Base-by-base conservation (phyloP, 2,329 filamentous ascomycete species). In the Aspergillus spinulosporus region DNA sequence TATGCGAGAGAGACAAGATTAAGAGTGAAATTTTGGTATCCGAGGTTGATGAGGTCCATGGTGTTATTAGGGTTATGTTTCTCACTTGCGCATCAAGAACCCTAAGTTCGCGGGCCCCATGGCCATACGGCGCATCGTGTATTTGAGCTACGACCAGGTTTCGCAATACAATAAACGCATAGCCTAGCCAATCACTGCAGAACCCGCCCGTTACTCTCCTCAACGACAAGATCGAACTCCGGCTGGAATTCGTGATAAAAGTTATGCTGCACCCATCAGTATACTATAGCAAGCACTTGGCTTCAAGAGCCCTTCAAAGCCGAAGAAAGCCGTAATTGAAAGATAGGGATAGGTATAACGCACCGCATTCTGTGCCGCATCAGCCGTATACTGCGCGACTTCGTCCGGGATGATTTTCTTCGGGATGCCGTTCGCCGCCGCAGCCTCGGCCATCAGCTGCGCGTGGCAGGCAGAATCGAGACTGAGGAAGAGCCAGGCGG, bases 391-490 rank as follows among this genome's bases (percentile, higher is more conserved):
- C 45, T 70, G 55, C 3, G 72, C 72, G 14, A 71, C 70, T 12
- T 73, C 62, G 42, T 71, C 57, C 2, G 56, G 52, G 37, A 74
- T 74, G 29, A 73, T 66, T 57, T 62, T 68, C 62, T 74, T 74
- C 1, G 68, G 63, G 2, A 73, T 57, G 0, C 72, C 71, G 54
- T 73, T 75, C 3, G 73, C 73, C 28, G 72, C 73, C 6, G 72
- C 73, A 4, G 73, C 73, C 48, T 77, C 74, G 3, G 72, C 74
- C 61, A 76, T 60, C 36, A 76, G 62, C 59, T 76, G 74, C 2
- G 73, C 71, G 42, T 74, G 73, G 42, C 74, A 76, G 43, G 73
- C 72, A 48, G 75, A 66, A 36, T 76, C 74, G 14, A 76, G 64
- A 54, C 72, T 74, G 34, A 67, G 68, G 56, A 72, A 74, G 48